phyloP scores from a whole-genome alignment of 257 asterid species.

The Fraxinus pennsylvanica region DNA sequence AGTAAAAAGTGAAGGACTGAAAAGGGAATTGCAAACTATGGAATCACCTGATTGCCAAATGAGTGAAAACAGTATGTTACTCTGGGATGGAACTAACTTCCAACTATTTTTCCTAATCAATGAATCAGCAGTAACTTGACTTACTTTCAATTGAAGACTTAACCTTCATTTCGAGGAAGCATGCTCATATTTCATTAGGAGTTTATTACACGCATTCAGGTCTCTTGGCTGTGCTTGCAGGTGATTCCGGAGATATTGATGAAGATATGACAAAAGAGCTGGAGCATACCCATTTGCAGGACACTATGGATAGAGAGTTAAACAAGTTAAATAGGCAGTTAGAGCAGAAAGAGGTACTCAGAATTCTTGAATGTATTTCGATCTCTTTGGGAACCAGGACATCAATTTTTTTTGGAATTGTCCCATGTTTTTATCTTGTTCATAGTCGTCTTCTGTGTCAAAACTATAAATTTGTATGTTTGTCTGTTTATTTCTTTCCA shows the following conservation, averaged over 20 bases:
- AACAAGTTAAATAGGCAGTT: constrained; percentile 72
- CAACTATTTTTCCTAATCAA: not conserved
- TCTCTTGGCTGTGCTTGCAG: constrained; percentile 40
- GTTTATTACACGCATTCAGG: constrained; percentile 9
- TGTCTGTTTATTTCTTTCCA: no score
- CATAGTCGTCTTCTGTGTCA: not conserved
- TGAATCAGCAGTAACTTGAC: not conserved
- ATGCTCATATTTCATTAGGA: constrained; percentile 2
- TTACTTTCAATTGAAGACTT: not conserved
- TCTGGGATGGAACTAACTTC: constrained; percentile 20
- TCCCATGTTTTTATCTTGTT: not conserved
- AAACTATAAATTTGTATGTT: no score
- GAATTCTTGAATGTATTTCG: constrained; percentile 12
- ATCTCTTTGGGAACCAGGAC: not conserved
- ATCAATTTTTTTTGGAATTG: no score
- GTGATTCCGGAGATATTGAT: constrained; percentile 81
- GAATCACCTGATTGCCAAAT: constrained; percentile 88
- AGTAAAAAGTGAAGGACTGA: constrained; percentile 74
- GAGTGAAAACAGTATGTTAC: constrained; percentile 76
- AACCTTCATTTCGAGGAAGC: not conserved
- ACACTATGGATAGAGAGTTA: constrained; percentile 88
- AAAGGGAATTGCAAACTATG: constrained; percentile 85
- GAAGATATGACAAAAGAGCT: constrained; percentile 88
- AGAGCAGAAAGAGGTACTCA: constrained; percentile 85
- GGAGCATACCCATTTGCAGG: constrained; percentile 94